Base-by-base conservation (phyloP, 2,329 filamentous ascomycete species). In the Ophioceras dolichostomum region DNA sequence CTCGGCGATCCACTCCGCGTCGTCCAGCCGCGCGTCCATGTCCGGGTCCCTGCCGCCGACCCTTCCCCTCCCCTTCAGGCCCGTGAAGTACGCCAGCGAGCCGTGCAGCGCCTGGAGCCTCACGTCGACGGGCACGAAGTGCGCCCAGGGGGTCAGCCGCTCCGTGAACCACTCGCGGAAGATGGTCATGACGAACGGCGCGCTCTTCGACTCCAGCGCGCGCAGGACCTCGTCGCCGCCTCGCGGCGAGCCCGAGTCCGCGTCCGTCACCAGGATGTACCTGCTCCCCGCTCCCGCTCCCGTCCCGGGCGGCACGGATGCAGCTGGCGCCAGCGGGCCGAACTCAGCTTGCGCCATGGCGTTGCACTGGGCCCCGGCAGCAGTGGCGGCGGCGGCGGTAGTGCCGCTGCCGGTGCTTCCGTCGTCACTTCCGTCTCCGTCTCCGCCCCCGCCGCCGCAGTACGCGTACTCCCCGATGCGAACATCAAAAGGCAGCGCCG, bases 111-210 rank as follows among this genome's bases (percentile, higher is more conserved):
- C 81, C 42, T 87, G 81, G 16, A 83, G 74, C 3, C 84, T 70
- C 2, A 80, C 46, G 51, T 91, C 84, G 13, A 88, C 59, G 8
- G 85, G 85, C 2, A 89, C 78, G 48, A 86, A 91, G 53, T 93
- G 84, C 32, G 79, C 61, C 84, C 84, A 93, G 0, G 84, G 73
- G 40, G 68, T 70, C 13, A 91, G 58, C 5, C 85, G 73, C 35
- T 79, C 76, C 41, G 83, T 80, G 56, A 79, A 84, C 85, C 85
- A 93, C 50, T 85, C 76, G 18, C 76, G 70, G 56, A 88, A 89
- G 6, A 89, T 64, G 0, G 76, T 76, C 2, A 75, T 73, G 45
- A 85, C 68, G 51, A 91, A 74, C 0, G 83, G 82, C 5, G 87
- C 65, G 34, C 70, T 78, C 43, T 63, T 62, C 13, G 80, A 84